Conservation (phyloP, 441 rosid genomes). For the Syzygium syzygioides region DNA sequence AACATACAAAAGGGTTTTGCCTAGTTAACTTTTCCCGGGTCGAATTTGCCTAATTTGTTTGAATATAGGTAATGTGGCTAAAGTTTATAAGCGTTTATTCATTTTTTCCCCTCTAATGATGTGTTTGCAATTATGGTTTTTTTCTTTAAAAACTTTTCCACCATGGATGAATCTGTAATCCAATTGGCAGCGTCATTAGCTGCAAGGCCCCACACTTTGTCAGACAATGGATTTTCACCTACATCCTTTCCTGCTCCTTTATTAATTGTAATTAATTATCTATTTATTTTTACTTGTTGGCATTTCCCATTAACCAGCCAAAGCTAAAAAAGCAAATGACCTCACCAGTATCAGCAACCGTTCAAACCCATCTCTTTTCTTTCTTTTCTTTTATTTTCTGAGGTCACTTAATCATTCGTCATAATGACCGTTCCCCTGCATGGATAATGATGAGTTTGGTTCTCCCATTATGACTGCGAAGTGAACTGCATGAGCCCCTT, state of each 20-base stretch:
- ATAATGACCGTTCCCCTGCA: neutral
- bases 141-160: neutral
- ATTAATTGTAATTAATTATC: neutral
- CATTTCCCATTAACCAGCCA: neutral
- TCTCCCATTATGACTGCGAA: neutral
- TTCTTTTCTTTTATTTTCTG: neutral
- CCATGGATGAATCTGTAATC: neutral
- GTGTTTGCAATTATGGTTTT: neutral
- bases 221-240: neutral
- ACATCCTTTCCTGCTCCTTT: neutral
- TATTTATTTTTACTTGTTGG: neutral
- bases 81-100: neutral
- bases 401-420: neutral
- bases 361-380: neutral
- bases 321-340: neutral
- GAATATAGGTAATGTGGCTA: neutral
- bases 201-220: neutral
- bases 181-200: neutral
- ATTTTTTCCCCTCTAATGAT: neutral
- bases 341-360: neutral
- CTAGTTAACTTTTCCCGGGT: neutral
- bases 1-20: neutral
- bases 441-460: neutral
- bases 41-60: neutral
- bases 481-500: neutral